A percentile compares a stretch with the other conserved stretches of the same genome.
Conservation (phyloP, 2,329 filamentous ascomycete genomes). For the Scortechinia acanthostroma region DNA sequence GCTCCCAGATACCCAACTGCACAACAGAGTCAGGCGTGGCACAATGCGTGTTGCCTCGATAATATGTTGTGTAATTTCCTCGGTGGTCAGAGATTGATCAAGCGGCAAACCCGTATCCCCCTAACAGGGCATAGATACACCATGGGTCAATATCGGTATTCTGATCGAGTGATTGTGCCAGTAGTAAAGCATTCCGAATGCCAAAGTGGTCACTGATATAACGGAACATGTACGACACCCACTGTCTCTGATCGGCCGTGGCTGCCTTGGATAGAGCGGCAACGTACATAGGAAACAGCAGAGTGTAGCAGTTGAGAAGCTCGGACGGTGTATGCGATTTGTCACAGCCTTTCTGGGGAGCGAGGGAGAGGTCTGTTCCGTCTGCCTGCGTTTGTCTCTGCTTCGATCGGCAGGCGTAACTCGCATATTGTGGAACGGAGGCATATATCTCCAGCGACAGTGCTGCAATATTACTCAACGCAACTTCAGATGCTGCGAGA, state of each 20-base stretch:
- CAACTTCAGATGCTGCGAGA: neutral
- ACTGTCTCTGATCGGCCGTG: neutral
- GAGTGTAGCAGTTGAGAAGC: neutral
- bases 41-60: too few relatives aligned
- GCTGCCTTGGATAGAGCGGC: neutral
- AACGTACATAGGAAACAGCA: neutral
- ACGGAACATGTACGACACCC: neutral
- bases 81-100: too few relatives aligned
- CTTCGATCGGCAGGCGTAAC: too few relatives aligned
- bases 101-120: neutral
- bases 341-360: neutral
- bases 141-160: neutral
- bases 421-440: neutral
- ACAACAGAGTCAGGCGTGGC: too few relatives aligned
- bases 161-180: neutral
- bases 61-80: too few relatives aligned
- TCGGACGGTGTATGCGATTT: neutral
- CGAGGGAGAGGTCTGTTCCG: too few relatives aligned
- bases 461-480: neutral
- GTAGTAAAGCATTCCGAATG: neutral
- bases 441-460: neutral
- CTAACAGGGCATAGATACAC: neutral
- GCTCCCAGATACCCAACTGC: too few relatives aligned
- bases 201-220: neutral
- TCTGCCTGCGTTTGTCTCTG: too few relatives aligned